Percentiles rank a stretch among this genome's conserved stretches.
phyloP scores from a whole-genome alignment of 2,329 filamentous ascomycete genomes.

The Fusarium pseudonygamai region DNA sequence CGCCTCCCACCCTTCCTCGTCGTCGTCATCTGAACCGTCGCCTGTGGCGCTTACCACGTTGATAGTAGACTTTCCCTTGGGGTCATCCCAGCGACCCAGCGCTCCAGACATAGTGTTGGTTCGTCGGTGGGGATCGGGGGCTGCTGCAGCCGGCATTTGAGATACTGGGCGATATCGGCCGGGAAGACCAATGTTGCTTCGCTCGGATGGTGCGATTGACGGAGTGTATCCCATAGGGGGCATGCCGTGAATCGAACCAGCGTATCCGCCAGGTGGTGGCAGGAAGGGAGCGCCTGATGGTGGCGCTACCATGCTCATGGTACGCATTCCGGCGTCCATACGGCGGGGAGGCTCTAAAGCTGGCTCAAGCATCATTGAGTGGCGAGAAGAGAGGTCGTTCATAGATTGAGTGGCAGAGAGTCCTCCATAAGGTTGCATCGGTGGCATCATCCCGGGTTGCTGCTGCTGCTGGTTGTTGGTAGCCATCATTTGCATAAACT shows the following conservation, averaged over 20 bases:
- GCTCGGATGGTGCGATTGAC: constrained; percentile 94
- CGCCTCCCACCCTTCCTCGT: constrained; percentile 75
- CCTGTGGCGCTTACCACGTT: constrained; percentile 53
- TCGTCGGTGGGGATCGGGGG: constrained; percentile 45
- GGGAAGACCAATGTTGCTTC: constrained; percentile 91
- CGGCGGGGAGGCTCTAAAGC: constrained; percentile 55
- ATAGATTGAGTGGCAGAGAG: constrained; percentile 52
- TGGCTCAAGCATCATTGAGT: constrained; percentile 59
- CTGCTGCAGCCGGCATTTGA: constrained; percentile 58
- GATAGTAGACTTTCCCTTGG: constrained; percentile 48
- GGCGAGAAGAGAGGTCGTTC: constrained; percentile 55
- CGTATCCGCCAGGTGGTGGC: constrained; percentile 52
- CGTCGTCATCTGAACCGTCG: constrained; percentile 63
- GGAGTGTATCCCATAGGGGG: constrained; percentile 76
- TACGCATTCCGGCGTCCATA: constrained; percentile 64
- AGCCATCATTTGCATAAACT: constrained; percentile 88
- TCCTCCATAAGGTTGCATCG: constrained; percentile 45
- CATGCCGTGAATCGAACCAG: constrained; percentile 44
- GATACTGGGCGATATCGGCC: constrained; percentile 92
- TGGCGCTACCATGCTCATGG: constrained; percentile 87
- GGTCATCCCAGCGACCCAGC: constrained; percentile 45
- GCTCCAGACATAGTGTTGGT: constrained; percentile 49
- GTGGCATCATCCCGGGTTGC: constrained; percentile 34
- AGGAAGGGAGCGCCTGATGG: constrained; percentile 66
- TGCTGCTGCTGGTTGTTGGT: constrained; percentile 45